Evolutionary conservation across 192 early-diverging fungal genomes (phyloP), one percentile per base, ranked within the genome.

Genomic region (Podila horticola): DNA sequence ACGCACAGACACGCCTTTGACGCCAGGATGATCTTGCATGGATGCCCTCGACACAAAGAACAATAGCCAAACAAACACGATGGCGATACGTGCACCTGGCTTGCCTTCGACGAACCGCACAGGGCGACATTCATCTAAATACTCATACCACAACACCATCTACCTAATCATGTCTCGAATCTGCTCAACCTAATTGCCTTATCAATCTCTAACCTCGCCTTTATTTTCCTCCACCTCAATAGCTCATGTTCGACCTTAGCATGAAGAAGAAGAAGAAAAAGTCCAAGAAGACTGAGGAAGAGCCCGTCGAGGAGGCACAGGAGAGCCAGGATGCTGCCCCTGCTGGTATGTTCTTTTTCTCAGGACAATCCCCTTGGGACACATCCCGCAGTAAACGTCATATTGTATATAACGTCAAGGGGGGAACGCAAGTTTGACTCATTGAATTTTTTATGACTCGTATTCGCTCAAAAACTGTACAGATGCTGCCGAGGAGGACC

Each of bases 201-300:
- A 4, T 24, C 17, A 55, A 24, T 55, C 20, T 24, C 24, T 55
- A 45, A 45, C 41, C 13, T 45, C 41, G 15, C 41, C 41, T 45
- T 13, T 45, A 4, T 13, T 34, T 45, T 41, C 38, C 41, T 45
- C 34, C 41, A 45, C 41, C 8, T 45, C 41, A 12, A 45, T 26
- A 55, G 52, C 52, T 57, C 67, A 41, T 59, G 38, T 69, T 69
- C 41, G 67, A 69, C 41, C 67, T 30, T 28, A 60, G 55, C 62
- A 92, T 89, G 77, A 90, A 91, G 83, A 90, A 90, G 77, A 87
- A 90, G 71, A 90, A 89, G 81, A 85, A 67, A 63, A 74, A 74
- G 57, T 62, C 65, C 34, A 74, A 67, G 66, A 74, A 63, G 59
- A 62, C 59, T 74, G 57, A 74, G 55, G 87, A 85, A 38, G 74